A percentile compares a stretch with the other conserved stretches of the same genome.
These are phyloP conservation scores for Berberis thunbergii DNA, from an alignment of 164 flowering plant genomes.

Conservation along the genomic window DNA sequence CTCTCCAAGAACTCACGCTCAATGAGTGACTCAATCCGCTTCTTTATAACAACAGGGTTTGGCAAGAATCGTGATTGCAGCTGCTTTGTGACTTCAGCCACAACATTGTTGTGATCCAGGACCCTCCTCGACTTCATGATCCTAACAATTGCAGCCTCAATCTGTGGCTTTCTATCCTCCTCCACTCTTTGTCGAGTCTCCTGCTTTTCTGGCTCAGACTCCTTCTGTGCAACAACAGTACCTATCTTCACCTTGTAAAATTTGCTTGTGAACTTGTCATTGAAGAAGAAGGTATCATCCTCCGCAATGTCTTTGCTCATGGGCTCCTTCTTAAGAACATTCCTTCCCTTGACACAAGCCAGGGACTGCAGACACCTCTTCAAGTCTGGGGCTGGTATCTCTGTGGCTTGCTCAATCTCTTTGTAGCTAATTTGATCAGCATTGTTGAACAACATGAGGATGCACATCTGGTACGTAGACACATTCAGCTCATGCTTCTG, in stretches of 20 bases:
- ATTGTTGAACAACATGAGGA: constrained; percentile 53
- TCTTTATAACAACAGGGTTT: constrained; percentile 87
- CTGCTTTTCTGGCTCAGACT: constrained; percentile 91
- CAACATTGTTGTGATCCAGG: constrained; percentile 81
- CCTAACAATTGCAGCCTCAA: constrained; percentile 92
- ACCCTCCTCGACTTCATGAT: constrained; percentile 88
- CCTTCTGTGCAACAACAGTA: constrained; percentile 94
- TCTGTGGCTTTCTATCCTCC: constrained; percentile 96
- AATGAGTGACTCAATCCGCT: constrained; percentile 89
- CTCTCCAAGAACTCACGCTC: constrained; percentile 96
- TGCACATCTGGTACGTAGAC: constrained; percentile 74
- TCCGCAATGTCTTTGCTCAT: constrained; percentile 94
- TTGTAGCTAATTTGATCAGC: constrained; percentile 32
- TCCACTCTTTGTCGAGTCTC: constrained; percentile 94
- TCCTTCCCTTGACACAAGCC: constrained; percentile 64
- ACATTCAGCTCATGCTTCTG: constrained; percentile 92
- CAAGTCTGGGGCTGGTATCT: constrained; percentile 47
- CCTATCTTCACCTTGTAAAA: constrained; percentile 88
- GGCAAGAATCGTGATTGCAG: constrained; percentile 83
- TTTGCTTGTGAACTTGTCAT: constrained; percentile 81
- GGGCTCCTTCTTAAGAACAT: constrained; percentile 81
- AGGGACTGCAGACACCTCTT: constrained; percentile 60
- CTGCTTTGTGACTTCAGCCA: constrained; percentile 94
- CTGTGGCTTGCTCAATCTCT: constrained; percentile 62
- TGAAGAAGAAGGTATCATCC: constrained; percentile 70